These are phyloP conservation scores for Phyllostachys edulis DNA, from an alignment of 176 grass and related monocot genomes.

Conservation along the genomic window DNA sequence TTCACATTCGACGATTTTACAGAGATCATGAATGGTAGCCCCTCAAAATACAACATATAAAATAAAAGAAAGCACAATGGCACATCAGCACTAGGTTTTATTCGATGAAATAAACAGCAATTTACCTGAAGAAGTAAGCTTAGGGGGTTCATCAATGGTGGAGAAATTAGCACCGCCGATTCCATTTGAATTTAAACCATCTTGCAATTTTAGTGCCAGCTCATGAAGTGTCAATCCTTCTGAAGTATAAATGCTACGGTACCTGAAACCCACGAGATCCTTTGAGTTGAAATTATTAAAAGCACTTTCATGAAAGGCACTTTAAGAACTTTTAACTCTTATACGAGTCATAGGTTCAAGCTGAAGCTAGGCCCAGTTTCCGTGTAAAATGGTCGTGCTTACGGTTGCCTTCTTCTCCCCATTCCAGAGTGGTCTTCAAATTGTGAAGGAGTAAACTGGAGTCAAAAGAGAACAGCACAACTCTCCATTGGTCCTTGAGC, in stretches of 20 bases:
- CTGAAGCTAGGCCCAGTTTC: not conserved
- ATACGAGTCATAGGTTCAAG: conserved; percentile 8
- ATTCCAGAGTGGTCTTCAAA: conserved; percentile 83
- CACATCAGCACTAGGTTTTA: not conserved
- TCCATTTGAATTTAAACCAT: conserved; percentile 39
- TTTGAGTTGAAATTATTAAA: not conserved
- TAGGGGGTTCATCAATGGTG: conserved; percentile 41
- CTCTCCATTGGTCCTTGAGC: not conserved
- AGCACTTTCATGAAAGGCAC: not conserved
- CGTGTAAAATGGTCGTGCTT: conserved; percentile 34
- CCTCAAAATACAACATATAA: conserved; percentile 17
- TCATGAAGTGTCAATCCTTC: conserved; percentile 77
- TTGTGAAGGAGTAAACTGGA: conserved; percentile 73
- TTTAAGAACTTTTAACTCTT: conserved; percentile 6
- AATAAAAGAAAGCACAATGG: conserved; percentile 21
- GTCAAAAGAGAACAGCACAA: conserved; percentile 33
- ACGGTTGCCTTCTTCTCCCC: conserved; percentile 69
- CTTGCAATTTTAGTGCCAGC: conserved; percentile 54
- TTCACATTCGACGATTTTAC: conserved; percentile 5
- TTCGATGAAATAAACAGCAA: conserved; percentile 31
- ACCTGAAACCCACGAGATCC: conserved; percentile 47
- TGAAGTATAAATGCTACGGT: conserved; percentile 68
- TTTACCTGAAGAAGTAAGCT: conserved; percentile 49
- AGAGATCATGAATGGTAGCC: conserved; percentile 11
- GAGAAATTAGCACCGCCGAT: conserved; percentile 17